Evolutionary conservation across 495 filamentous ascomycete species (phyloP).

Genomic region (Beverwykella pulmonaria): DNA sequence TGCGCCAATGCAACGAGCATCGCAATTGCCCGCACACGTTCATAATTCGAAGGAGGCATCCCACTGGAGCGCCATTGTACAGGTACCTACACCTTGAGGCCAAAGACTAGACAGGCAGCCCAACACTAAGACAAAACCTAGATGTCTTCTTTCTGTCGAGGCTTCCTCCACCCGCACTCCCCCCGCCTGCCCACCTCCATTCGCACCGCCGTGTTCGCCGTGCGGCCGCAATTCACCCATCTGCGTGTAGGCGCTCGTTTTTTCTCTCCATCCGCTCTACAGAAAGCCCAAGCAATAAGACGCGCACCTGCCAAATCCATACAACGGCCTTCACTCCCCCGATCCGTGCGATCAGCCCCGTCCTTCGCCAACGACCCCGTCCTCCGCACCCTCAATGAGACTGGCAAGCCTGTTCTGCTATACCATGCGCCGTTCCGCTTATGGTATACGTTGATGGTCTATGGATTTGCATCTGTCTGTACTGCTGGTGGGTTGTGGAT

Average conservation of each 20-base stretch:
- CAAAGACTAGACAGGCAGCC: neutral
- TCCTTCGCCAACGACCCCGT: conserved; percentile 16
- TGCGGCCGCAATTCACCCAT: neutral
- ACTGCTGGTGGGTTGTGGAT: conserved; percentile 5
- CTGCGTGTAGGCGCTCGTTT: neutral
- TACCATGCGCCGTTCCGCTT: conserved; percentile 19
- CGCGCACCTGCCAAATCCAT: too few relatives aligned
- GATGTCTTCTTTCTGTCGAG: conserved; percentile 21
- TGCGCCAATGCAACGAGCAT: neutral
- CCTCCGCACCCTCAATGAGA: conserved; percentile 19
- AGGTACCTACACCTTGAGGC: neutral
- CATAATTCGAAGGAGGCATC: too few relatives aligned
- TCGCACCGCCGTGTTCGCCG: conserved; percentile 20
- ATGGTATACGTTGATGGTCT: conserved; percentile 3
- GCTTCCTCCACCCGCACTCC: conserved; percentile 23
- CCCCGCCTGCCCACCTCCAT: conserved; percentile 30
- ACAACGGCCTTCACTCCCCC: neutral
- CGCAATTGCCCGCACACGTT: neutral
- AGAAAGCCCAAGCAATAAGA: neutral
- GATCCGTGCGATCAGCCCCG: neutral
- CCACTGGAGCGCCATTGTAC: neutral
- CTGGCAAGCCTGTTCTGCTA: conserved; percentile 16
- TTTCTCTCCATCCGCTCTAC: conserved; percentile 9
- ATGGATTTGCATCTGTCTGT: conserved; percentile 6
- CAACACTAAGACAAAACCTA: neutral